phyloP scores from a whole-genome alignment of 179 eudicot genomes.

The Silene vulgaris region DNA sequence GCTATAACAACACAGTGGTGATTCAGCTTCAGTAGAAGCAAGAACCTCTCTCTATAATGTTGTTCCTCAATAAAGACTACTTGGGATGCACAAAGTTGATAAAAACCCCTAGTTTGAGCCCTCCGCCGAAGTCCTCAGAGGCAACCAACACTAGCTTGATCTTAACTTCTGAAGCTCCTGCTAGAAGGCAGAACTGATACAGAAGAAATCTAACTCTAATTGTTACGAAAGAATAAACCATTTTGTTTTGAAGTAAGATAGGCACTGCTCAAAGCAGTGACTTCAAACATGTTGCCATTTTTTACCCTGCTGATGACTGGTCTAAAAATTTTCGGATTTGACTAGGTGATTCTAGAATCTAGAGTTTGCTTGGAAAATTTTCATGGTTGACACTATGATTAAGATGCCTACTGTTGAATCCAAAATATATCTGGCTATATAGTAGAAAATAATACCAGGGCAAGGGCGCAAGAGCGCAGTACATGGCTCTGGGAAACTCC shows the following conservation, averaged over 20 bases:
- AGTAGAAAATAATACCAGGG: not conserved
- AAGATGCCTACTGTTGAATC: not conserved
- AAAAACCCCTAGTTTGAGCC: not conserved
- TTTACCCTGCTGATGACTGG: not conserved
- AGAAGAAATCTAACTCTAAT: no score
- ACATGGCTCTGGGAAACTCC: not conserved
- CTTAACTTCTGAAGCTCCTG: not conserved
- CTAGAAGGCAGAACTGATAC: not conserved
- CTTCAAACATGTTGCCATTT: no score
- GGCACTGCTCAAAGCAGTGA: no score
- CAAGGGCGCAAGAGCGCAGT: not conserved
- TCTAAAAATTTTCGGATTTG: not conserved
- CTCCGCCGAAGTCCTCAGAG: not conserved
- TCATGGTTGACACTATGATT: not conserved
- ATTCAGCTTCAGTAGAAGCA: not conserved
- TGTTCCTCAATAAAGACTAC: not conserved
- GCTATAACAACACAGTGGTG: not conserved
- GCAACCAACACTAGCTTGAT: not conserved
- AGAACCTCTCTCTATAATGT: not conserved
- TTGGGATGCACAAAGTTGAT: no score
- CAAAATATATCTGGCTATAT: not conserved
- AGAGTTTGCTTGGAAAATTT: not conserved
- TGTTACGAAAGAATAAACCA: no score
- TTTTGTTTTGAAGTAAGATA: no score
- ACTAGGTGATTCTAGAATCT: not conserved